phyloP scores from a whole-genome alignment of 1,284 basidiomycete species.

The Leccinum huronense region DNA sequence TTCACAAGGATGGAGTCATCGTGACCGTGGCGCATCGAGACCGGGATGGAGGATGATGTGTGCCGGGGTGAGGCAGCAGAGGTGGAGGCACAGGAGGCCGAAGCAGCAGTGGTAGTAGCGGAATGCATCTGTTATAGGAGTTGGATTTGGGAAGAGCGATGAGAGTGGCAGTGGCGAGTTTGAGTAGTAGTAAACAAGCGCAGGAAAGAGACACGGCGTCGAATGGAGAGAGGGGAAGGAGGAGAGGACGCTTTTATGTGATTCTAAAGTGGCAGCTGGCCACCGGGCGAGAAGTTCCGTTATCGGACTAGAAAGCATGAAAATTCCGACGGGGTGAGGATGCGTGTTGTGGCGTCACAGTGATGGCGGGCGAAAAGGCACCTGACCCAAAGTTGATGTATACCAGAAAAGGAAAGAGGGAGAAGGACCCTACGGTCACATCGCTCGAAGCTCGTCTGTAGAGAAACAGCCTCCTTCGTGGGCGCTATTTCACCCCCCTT shows the following conservation, averaged over 20 bases:
- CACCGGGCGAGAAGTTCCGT: constrained; percentile 35
- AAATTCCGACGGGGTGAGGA: constrained; percentile 37
- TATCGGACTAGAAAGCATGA: constrained; percentile 37
- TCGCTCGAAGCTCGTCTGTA: constrained; percentile 32
- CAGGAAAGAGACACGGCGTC: constrained; percentile 4
- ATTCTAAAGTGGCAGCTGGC: constrained; percentile 20
- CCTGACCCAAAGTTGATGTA: constrained; percentile 29
- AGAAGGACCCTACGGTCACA: constrained; percentile 33
- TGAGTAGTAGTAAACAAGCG: neutral
- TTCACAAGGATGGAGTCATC: constrained; percentile 29
- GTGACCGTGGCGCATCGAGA: constrained; percentile 21
- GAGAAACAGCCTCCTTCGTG: constrained; percentile 19
- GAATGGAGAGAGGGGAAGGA: neutral
- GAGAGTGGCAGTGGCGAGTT: neutral
- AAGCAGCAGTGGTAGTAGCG: constrained; percentile 4
- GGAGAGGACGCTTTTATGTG: constrained; percentile 28
- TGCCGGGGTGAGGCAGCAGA: constrained; percentile 15
- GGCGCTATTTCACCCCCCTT: constrained; percentile 23
- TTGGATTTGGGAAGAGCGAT: neutral
- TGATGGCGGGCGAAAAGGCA: constrained; percentile 37
- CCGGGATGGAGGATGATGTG: constrained; percentile 18
- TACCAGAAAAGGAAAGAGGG: constrained; percentile 24
- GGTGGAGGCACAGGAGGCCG: constrained; percentile 17
- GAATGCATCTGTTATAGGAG: constrained; percentile 25
- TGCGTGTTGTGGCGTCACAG: constrained; percentile 38